phyloP scores from a whole-genome alignment of 371 early-diverging fungal species.

The Haplosporangium sp. region DNA sequence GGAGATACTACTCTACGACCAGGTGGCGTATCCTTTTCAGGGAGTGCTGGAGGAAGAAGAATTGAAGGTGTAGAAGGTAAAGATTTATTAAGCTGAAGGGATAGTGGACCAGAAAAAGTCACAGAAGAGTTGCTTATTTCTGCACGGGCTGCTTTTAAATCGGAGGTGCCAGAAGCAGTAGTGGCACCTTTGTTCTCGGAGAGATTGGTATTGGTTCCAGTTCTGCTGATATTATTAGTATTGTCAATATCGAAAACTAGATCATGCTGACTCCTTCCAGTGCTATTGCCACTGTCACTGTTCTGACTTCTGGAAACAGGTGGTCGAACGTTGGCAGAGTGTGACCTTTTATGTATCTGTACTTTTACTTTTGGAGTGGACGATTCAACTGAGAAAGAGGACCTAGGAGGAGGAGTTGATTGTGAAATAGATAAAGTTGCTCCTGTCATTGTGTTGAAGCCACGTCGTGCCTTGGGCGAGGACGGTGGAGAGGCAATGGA shows the following conservation, averaged over 20 bases:
- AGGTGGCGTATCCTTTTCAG: constrained; percentile 8
- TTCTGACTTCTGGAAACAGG: constrained; percentile 9
- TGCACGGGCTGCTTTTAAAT: constrained; percentile 18
- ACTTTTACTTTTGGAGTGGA: constrained; percentile 1
- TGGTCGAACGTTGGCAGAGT: constrained; percentile 4
- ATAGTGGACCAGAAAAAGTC: background rate
- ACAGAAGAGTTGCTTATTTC: background rate
- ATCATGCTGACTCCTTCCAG: constrained; percentile 19
- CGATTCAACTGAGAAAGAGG: constrained; percentile 17
- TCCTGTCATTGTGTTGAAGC: background rate
- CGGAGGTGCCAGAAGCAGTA: background rate
- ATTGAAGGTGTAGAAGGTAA: constrained; percentile 20
- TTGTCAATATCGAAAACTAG: background rate
- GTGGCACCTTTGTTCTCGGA: constrained; percentile 2
- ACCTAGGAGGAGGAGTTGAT: background rate
- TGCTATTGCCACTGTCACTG: constrained; percentile 27
- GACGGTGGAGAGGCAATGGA: background rate
- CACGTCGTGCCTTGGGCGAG: background rate
- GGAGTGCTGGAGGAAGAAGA: constrained; percentile 8
- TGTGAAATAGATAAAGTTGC: background rate
- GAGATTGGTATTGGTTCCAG: constrained; percentile 5
- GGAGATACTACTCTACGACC: background rate
- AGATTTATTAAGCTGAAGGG: constrained; percentile 23
- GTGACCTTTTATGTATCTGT: constrained; percentile 9
- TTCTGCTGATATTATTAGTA: background rate